Evolutionary conservation across 371 early-diverging fungal genomes (phyloP), one percentile per base, ranked within the genome.

Genomic region (Dinochytrium kinnereticum): DNA sequence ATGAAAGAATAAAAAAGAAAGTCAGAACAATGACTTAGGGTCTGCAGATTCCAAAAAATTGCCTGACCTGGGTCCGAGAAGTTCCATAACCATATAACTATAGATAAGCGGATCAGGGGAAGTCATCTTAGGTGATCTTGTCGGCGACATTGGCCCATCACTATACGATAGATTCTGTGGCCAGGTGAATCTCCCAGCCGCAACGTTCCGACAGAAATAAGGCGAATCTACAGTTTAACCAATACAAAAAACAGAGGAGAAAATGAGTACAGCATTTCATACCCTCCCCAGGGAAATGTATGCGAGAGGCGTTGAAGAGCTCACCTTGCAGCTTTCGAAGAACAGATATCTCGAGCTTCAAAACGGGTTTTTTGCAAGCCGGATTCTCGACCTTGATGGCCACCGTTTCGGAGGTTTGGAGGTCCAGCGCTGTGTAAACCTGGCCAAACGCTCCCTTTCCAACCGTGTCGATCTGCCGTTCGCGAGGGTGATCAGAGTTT

Each of bases 391-490:
- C 73, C 81, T 92, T 92, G 50, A 92, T 80, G 1, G 92, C 92
- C 31, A 90, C 87, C 38, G 75, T 73, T 53, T 81, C 76, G 15
- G 74, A 55, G 1, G 81, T 83, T 0, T 73, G 59, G 19, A 76
- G 53, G 72, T 89, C 87, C 34, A 78, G 17, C 3, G 86, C 89
- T 30, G 75, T 70, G 77, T 87, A 88, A 13, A 90, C 88, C 69
- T 91, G 87, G 21, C 92, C 92, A 80, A 91, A 92, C 0, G 90
- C 89, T 51, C 92, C 92, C 59, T 81, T 80, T n/a, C 84, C 87
- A 33, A 84, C 53, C 0, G 78, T 77, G 15, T 82, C 78, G 24
- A 84, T 75, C 83, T 87, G 19, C 55, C 55, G 55, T 53, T 26
- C 10, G 55, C 44, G 13, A 44, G 19, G 44, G 44, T 44, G 7